Conservation (phyloP, 352 stramenopile genomes). For the Aphanomyces invadans region DNA sequence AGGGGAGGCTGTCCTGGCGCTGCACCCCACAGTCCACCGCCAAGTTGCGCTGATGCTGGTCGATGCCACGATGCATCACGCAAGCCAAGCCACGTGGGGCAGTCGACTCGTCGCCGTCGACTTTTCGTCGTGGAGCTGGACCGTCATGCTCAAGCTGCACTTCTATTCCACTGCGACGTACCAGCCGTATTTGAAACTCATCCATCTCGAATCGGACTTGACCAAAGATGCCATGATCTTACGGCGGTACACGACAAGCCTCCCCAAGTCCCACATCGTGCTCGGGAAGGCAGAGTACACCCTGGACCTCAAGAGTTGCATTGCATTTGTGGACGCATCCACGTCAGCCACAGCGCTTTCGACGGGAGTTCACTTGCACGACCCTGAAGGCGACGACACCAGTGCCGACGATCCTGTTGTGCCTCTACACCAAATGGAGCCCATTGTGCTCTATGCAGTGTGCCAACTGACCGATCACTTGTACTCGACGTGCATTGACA, state of each 20-base stretch:
- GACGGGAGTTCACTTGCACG: too few species aligned
- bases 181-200: constrained; percentile 54
- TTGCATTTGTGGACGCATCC: constrained; percentile 9
- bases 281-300: constrained; percentile 10
- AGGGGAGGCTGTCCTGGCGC: constrained; percentile 56
- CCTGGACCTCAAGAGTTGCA: constrained; percentile 11
- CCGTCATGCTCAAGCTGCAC: constrained; percentile 68
- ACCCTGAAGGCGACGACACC: too few species aligned
- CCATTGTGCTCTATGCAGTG: constrained; percentile 81
- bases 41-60: constrained; percentile 71
- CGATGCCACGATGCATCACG: constrained; percentile 63
- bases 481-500: constrained; percentile 64
- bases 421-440: constrained; percentile 52
- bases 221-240: constrained; percentile 67
- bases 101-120: constrained; percentile 35
- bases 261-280: constrained; percentile 10
- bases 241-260: constrained; percentile 32
- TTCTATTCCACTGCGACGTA: constrained; percentile 72
- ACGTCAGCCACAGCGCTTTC: not conserved
- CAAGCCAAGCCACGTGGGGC: constrained; percentile 34
- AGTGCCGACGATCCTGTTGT: constrained; percentile 32
- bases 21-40: constrained; percentile 57
- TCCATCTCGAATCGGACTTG: constrained; percentile 63
- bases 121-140: constrained; percentile 81
- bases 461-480: constrained; percentile 74